Percentiles rank a stretch among this genome's conserved stretches.
Evolutionary conservation across 2,329 filamentous ascomycete species (phyloP).

Genomic region (Aspergillus sclerotialis): DNA sequence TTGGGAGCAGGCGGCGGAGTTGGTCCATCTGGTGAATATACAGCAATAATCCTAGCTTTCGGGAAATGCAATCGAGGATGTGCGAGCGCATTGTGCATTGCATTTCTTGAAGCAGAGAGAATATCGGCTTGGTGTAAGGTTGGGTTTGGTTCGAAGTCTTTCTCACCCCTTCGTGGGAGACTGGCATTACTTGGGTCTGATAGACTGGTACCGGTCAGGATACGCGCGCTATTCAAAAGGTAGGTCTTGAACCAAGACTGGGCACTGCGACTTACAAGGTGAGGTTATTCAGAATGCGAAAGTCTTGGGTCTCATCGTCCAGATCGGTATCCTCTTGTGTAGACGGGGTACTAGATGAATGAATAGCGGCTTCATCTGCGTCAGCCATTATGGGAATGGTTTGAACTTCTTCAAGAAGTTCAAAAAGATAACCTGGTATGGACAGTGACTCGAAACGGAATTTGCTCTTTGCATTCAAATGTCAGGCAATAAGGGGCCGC

Average conservation of each 20-base stretch:
- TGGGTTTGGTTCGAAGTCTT: slow-evolving; percentile 92
- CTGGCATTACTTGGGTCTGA: slow-evolving; percentile 31
- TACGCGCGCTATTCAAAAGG: slow-evolving; percentile 26
- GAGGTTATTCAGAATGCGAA: slow-evolving; percentile 61
- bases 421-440: too few relatives aligned
- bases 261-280: slow-evolving; percentile 36
- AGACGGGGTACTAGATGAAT: slow-evolving; percentile 19
- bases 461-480: too few relatives aligned
- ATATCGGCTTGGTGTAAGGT: slow-evolving; percentile 72
- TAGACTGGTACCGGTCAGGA: slow-evolving; percentile 16
- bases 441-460: too few relatives aligned
- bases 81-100: slow-evolving; percentile 81
- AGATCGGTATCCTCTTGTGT: slow-evolving; percentile 52
- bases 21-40: slow-evolving; percentile 61
- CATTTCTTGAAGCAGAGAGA: slow-evolving; percentile 72
- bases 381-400: slow-evolving; percentile 39
- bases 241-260: not conserved
- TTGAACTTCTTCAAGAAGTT: too few relatives aligned
- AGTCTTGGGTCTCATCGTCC: slow-evolving; percentile 80
- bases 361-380: slow-evolving; percentile 37
- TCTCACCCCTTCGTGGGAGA: slow-evolving; percentile 84
- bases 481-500: too few relatives aligned
- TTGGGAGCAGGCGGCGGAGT: slow-evolving; percentile 11
- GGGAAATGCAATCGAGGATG: slow-evolving; percentile 68
- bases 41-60: slow-evolving; percentile 60